Conservation (phyloP, 805 yeast genomes). For the Starmerella ratchasimensis region DNA sequence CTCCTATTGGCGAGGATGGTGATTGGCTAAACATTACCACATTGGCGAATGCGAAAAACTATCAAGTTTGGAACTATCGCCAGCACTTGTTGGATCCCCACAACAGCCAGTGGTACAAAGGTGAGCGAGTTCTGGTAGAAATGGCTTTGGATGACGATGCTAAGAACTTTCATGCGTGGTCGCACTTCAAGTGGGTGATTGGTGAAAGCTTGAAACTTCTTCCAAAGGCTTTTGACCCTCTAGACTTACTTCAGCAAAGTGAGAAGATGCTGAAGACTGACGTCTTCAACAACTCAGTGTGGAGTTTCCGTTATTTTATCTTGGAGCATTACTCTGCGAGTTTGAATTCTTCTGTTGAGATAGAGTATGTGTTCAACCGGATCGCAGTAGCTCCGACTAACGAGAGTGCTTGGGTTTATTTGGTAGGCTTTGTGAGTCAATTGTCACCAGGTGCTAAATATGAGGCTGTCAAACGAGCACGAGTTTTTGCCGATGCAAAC, state of each 20-base stretch:
- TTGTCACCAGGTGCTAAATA: background rate
- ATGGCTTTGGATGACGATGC: conserved; percentile 63
- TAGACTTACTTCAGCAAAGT: conserved; percentile 40
- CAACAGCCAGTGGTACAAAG: conserved; percentile 22
- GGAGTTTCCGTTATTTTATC: conserved; percentile 73
- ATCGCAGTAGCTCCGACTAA: conserved; percentile 63
- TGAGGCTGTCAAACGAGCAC: background rate
- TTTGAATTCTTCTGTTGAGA: conserved; percentile 33
- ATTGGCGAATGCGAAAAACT: conserved; percentile 68
- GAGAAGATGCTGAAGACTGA: conserved; percentile 41
- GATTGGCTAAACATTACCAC: conserved; percentile 72
- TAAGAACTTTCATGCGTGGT: conserved; percentile 95
- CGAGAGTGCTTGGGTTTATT: conserved; percentile 75
- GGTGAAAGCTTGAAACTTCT: conserved; percentile 24
- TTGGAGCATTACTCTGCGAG: conserved; percentile 15
- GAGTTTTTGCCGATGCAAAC: background rate
- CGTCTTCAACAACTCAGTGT: conserved; percentile 79
- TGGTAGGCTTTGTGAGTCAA: conserved; percentile 36
- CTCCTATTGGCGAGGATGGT: conserved; percentile 36
- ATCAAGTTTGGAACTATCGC: conserved; percentile 95
- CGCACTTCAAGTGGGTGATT: conserved; percentile 76
- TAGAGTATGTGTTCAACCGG: conserved; percentile 35
- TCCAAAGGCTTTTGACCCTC: conserved; percentile 8
- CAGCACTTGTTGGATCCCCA: conserved; percentile 40
- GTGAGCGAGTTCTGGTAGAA: conserved; percentile 54